A percentile compares a stretch with the other conserved stretches of the same genome.
These are phyloP conservation scores for Citeromyces matritensis DNA, from an alignment of 805 yeast species.

Conservation along the genomic window DNA sequence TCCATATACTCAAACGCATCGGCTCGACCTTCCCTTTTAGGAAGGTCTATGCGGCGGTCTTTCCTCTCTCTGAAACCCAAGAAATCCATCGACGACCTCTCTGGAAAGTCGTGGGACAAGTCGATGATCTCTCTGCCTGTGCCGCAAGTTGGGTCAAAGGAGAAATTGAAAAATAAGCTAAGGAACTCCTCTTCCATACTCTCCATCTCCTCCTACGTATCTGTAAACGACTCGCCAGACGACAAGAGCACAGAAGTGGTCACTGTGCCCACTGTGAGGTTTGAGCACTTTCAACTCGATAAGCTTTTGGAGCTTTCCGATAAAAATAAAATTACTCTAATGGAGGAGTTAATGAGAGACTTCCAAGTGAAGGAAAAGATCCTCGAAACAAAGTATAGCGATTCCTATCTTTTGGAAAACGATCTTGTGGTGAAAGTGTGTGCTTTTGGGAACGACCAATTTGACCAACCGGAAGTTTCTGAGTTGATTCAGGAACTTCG, in stretches of 20 bases:
- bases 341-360: slow-evolving; percentile 15
- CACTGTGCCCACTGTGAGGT: slow-evolving; percentile 17
- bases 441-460: slow-evolving; percentile 31
- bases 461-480: slow-evolving; percentile 22
- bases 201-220: slow-evolving; percentile 18
- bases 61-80: slow-evolving; percentile 8
- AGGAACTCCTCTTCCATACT: slow-evolving; percentile 32
- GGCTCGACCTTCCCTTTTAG: background rate
- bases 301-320: slow-evolving; percentile 19
- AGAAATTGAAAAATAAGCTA: slow-evolving; percentile 36
- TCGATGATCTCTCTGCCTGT: slow-evolving; percentile 42
- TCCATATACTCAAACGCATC: slow-evolving; percentile 5
- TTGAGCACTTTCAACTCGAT: slow-evolving; percentile 15
- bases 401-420: slow-evolving; percentile 31
- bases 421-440: slow-evolving; percentile 30
- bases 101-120: slow-evolving; percentile 12
- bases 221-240: too few species aligned
- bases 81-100: slow-evolving; percentile 7
- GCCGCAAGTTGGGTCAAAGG: slow-evolving; percentile 38
- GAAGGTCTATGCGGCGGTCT: slow-evolving; percentile 12
- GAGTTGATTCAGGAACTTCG: slow-evolving; percentile 31
- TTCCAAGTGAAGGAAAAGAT: slow-evolving; percentile 4
- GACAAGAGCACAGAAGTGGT: slow-evolving; percentile 8
- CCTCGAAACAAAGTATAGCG: slow-evolving; percentile 22
- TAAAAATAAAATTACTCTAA: slow-evolving; percentile 11